Evolutionary conservation across 768 basidiomycete species (phyloP).

Genomic region (Austroboletus eburneus): DNA sequence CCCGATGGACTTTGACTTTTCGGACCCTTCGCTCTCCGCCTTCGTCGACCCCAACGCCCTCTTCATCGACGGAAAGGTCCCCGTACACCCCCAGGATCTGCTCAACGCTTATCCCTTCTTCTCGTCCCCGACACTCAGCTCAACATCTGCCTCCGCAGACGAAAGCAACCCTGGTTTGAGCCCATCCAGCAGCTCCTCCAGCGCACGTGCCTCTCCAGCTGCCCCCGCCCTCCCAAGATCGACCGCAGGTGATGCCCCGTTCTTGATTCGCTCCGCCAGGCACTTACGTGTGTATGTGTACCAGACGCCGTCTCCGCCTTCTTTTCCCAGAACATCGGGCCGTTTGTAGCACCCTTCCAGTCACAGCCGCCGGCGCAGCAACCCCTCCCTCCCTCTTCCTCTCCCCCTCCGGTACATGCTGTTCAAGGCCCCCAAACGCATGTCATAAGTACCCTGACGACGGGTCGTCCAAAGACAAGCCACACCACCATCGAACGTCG

Average conservation of each 20-base stretch:
- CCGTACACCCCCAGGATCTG: slow-evolving; percentile 28
- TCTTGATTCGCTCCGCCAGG: background rate
- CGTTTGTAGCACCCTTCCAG: slow-evolving; percentile 34
- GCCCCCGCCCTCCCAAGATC: slow-evolving; percentile 20
- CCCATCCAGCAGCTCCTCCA: slow-evolving; percentile 28
- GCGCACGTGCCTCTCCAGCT: slow-evolving; percentile 28
- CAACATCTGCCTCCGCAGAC: slow-evolving; percentile 30
- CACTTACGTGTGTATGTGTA: slow-evolving; percentile 24
- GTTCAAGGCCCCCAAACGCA: slow-evolving; percentile 23
- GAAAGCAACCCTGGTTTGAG: slow-evolving; percentile 22
- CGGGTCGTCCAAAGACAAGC: slow-evolving; percentile 58
- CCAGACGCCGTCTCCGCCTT: slow-evolving; percentile 20
- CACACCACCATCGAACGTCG: slow-evolving; percentile 88
- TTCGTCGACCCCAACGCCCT: slow-evolving; percentile 67
- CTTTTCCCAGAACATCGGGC: slow-evolving; percentile 11
- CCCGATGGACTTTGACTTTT: slow-evolving; percentile 61
- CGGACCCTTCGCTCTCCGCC: slow-evolving; percentile 40
- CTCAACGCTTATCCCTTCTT: slow-evolving; percentile 36
- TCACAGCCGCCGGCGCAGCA: slow-evolving; percentile 22
- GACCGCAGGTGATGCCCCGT: slow-evolving; percentile 13
- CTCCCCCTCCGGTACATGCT: slow-evolving; percentile 29
- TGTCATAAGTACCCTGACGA: slow-evolving; percentile 14
- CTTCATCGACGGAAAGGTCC: slow-evolving; percentile 34
- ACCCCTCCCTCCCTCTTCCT: slow-evolving; percentile 36
- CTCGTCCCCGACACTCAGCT: slow-evolving; percentile 33